Conservation (phyloP, 1,139 yeast species). For the Candida dubliniensis region DNA sequence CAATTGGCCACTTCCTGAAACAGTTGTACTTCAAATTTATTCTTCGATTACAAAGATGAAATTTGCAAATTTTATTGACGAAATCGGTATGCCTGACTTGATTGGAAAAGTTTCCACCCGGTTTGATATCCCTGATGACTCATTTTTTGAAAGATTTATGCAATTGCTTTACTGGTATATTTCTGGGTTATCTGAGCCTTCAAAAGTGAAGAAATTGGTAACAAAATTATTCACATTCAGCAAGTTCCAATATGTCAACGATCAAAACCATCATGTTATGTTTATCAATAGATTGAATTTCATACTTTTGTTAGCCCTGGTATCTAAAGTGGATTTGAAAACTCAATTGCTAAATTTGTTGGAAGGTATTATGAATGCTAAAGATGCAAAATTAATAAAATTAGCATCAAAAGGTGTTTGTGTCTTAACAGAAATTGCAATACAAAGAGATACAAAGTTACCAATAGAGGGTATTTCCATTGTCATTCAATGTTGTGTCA, state of each 20-base stretch:
- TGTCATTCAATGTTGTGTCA: constrained; percentile 16
- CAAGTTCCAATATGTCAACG: constrained; percentile 30
- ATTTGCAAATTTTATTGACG: constrained; percentile 43
- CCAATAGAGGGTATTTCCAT: constrained; percentile 24
- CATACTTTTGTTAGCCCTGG: constrained; percentile 32
- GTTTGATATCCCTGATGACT: constrained; percentile 33
- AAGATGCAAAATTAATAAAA: constrained; percentile 28
- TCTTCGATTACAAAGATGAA: constrained; percentile 30
- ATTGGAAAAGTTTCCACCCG: constrained; percentile 28
- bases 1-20: constrained; percentile 42
- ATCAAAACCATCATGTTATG: constrained; percentile 29
- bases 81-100: constrained; percentile 25
- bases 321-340: constrained; percentile 36
- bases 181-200: constrained; percentile 27
- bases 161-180: constrained; percentile 35
- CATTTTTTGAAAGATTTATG: constrained; percentile 42
- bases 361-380: constrained; percentile 22
- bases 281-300: constrained; percentile 42
- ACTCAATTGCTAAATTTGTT: constrained; percentile 31
- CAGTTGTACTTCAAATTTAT: constrained; percentile 30
- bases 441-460: constrained; percentile 14
- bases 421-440: constrained; percentile 19
- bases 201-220: constrained; percentile 33
- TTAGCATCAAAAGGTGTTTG: constrained; percentile 26
- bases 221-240: constrained; percentile 43